Base-by-base conservation (phyloP, 2,329 filamentous ascomycete genomes). In the Fulvia fulva region DNA sequence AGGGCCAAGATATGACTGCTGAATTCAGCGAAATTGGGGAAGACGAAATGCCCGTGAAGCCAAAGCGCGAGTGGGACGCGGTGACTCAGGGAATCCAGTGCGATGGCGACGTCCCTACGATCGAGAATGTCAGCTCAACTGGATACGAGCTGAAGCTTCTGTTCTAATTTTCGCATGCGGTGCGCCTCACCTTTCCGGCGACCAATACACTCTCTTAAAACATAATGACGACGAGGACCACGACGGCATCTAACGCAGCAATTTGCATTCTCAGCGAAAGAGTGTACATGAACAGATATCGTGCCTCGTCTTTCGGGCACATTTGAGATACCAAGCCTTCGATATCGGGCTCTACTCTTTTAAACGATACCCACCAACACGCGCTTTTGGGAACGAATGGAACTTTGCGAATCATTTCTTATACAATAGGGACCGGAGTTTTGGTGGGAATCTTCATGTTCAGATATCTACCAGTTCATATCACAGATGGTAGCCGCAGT, bases 1-100 rank as follows among this genome's bases (percentile, higher is more conserved):
- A 99, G 76, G 92, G 91, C 30, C 91, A 97, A 73, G 93, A 96
- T 69, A 94, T 97, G 88, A 78, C 82, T 37, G 83, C 83, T 44
- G 85, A 88, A 66, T 83, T 87, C 58, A 81, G 89, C 57, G 87
- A 94, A 65, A 79, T 89, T 46, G 64, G 77, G 57, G 71, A 76
- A 51, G 72, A 78, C 53, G 73, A 67, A 58, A 62, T 60, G 23
- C 74, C 67, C 45, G 75, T 74, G 70, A 83, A 78, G 71, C 57
- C 63, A 22, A 59, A 62, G 43, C 79, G 76, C 68, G 81, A 80
- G 70, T 85, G 77, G 82, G 76, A 77, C 71, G 77, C 75, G 65
- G 77, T 78, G 25, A 68, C 73, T 30, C 75, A 75, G 32, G 47
- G 32, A 3, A 73, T 80, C 25, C 75, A 79, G 59, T 76, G 76